Evolutionary conservation across 148 eudicot species (phyloP).

Genomic region (Chenopodium suecicum): DNA sequence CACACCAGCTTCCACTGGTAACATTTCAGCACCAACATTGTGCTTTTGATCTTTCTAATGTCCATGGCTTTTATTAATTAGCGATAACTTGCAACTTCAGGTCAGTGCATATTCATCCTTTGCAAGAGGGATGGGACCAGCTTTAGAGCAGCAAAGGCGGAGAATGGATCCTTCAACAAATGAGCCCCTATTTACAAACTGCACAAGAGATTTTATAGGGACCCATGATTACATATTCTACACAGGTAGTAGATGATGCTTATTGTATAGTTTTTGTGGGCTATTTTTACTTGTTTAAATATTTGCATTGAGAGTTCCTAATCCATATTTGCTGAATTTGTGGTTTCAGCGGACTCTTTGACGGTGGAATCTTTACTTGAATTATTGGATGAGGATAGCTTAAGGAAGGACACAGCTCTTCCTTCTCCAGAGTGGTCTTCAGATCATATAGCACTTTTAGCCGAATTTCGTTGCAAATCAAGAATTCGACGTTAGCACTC

Average conservation of each 20-base stretch:
- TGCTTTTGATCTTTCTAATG: constrained; percentile 7
- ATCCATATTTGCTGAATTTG: constrained; percentile 11
- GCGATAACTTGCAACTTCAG: constrained; percentile 34
- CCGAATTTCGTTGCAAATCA: constrained; percentile 95
- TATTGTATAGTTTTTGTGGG: not conserved
- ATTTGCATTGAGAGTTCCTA: not conserved
- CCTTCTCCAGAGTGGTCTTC: constrained; percentile 99
- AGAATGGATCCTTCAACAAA: constrained; percentile 82
- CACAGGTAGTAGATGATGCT: constrained; percentile 54
- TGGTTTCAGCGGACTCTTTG: constrained; percentile 86
- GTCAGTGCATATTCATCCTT: constrained; percentile 98
- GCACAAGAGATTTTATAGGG: constrained; percentile 92
- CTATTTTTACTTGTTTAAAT: not conserved
- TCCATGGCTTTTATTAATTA: constrained; percentile 8
- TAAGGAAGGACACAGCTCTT: constrained; percentile 97
- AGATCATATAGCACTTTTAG: constrained; percentile 94
- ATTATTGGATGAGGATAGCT: constrained; percentile 89
- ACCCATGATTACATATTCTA: constrained; percentile 98
- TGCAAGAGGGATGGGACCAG: constrained; percentile 74
- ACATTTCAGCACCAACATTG: constrained; percentile 4
- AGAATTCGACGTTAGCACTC: constrained; percentile 65
- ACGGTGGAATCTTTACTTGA: constrained; percentile 94
- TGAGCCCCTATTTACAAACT: constrained; percentile 89
- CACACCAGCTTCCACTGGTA: constrained; percentile 94
- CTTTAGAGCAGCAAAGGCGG: constrained; percentile 77